Evolutionary conservation across 2,329 filamentous ascomycete species (phyloP).

Genomic region (Cordyceps javanica): DNA sequence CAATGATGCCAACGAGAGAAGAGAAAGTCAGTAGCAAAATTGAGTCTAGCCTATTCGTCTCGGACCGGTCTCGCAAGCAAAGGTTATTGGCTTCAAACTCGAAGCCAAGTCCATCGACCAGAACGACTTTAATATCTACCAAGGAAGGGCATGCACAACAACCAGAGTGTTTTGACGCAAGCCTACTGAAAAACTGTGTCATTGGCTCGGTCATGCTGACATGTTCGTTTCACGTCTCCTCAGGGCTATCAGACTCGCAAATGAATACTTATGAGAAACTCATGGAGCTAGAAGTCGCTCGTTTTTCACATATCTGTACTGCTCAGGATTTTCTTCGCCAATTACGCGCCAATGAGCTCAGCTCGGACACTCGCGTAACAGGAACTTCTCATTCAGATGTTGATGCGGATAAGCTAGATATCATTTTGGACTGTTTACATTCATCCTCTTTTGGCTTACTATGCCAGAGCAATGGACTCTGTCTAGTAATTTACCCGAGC

Average conservation of each 20-base stretch:
- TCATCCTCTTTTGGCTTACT: constrained; percentile 31
- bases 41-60: constrained; percentile 3
- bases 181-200: neutral
- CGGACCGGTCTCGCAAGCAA: neutral
- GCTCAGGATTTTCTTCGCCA: constrained; percentile 23
- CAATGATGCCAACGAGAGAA: neutral
- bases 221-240: neutral
- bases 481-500: constrained; percentile 35
- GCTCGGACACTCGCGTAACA: constrained; percentile 15
- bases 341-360: constrained; percentile 16
- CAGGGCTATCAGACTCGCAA: neutral
- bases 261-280: constrained; percentile 17
- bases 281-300: constrained; percentile 18
- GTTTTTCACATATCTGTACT: constrained; percentile 31
- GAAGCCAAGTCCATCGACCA: neutral
- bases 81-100: neutral
- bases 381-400: constrained; percentile 13
- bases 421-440: constrained; percentile 28
- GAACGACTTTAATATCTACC: neutral
- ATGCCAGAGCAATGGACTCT: constrained; percentile 25
- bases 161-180: neutral
- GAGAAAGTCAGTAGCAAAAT: neutral
- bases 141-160: neutral
- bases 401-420: constrained; percentile 19
- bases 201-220: neutral